phyloP scores from a whole-genome alignment of 208 protist species.

The Angomonas deanei region DNA sequence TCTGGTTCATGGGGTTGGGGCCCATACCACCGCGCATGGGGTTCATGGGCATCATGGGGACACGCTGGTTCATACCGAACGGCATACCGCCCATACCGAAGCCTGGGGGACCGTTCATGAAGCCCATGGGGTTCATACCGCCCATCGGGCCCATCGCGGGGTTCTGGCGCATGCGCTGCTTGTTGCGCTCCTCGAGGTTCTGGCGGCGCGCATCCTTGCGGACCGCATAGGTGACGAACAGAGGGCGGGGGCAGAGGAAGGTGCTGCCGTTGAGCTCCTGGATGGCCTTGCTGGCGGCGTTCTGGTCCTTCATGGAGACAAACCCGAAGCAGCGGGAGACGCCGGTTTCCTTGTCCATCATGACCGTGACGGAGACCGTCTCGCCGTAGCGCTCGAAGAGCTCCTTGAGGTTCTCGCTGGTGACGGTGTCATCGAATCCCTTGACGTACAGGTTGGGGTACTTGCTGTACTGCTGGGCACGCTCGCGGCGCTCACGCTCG shows the following conservation, averaged over 20 bases:
- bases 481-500: slow-evolving; percentile 87
- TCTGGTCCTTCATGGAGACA: slow-evolving; percentile 95
- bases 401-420: slow-evolving; percentile 92
- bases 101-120: slow-evolving; percentile 40
- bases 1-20: slow-evolving; percentile 73
- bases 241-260: slow-evolving; percentile 92
- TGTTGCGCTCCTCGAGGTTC: slow-evolving; percentile 91
- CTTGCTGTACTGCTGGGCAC: slow-evolving; percentile 89
- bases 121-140: slow-evolving; percentile 40
- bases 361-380: slow-evolving; percentile 95
- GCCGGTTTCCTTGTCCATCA: slow-evolving; percentile 92
- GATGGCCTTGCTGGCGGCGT: slow-evolving; percentile 94
- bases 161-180: slow-evolving; percentile 72
- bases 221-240: slow-evolving; percentile 97
- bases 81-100: slow-evolving; percentile 61
- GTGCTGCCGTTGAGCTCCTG: slow-evolving; percentile 95
- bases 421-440: slow-evolving; percentile 97
- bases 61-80: slow-evolving; percentile 62
- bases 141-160: slow-evolving; percentile 48
- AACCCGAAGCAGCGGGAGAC: slow-evolving; percentile 97
- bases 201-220: slow-evolving; percentile 94
- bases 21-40: slow-evolving; percentile 29
- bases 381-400: slow-evolving; percentile 95
- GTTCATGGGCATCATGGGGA: slow-evolving; percentile 60
- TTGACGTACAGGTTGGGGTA: slow-evolving; percentile 99